Evolutionary conservation across 441 rosid species (phyloP).

Genomic region (Pelargonium fulgidum): DNA sequence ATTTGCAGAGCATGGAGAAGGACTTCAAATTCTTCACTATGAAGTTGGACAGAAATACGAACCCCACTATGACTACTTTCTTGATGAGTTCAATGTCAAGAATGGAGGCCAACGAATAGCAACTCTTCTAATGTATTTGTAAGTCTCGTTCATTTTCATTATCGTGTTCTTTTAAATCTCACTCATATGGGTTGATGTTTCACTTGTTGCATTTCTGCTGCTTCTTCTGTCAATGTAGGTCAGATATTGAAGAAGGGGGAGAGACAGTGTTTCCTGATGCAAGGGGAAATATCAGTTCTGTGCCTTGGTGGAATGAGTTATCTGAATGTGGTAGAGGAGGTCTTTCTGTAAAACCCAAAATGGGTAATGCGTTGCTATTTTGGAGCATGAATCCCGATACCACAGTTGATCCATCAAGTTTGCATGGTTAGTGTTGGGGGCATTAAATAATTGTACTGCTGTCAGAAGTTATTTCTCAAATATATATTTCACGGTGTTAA

Average conservation of each 20-base stretch:
- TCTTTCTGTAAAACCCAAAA: slow-evolving; percentile 78
- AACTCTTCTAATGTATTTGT: slow-evolving; percentile 93
- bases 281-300: slow-evolving; percentile 58
- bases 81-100: slow-evolving; percentile 66
- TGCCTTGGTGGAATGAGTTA: slow-evolving; percentile 82
- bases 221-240: slow-evolving; percentile 37
- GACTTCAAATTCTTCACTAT: slow-evolving; percentile 82
- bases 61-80: slow-evolving; percentile 85
- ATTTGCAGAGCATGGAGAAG: slow-evolving; percentile 81
- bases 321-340: slow-evolving; percentile 79
- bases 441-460: background rate
- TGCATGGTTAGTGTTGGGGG: slow-evolving; percentile 55
- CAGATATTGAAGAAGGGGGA: slow-evolving; percentile 98
- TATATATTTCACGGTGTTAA: too few species aligned
- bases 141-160: slow-evolving; percentile 23
- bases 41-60: slow-evolving; percentile 86
- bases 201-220: slow-evolving; percentile 10
- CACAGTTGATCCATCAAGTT: slow-evolving; percentile 67
- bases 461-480: background rate
- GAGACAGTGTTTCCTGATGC: slow-evolving; percentile 89
- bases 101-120: slow-evolving; percentile 95
- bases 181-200: background rate
- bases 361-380: slow-evolving; percentile 87
- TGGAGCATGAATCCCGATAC: slow-evolving; percentile 95
- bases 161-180: background rate